Evolutionary conservation across 306 rosid species (phyloP).

Genomic region (apple (Malus domestica)): ASM211411v1 NC_041798.1:229001-229500

Average conservation of each 20-base stretch:
- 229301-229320: not conserved
- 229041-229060: not conserved
- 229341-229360: too few relatives aligned
- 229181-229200: not conserved
- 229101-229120: not conserved
- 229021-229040: not conserved
- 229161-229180: too few relatives aligned
- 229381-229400: conserved; percentile 46
- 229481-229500: not conserved
- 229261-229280: not conserved
- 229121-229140: not conserved
- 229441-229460: conserved; percentile 62
- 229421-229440: conserved; percentile 84
- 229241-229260: too few relatives aligned
- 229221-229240: not conserved
- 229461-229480: not conserved
- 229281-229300: not conserved
- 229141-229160: not conserved
- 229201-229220: not conserved
- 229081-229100: not conserved
- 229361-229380: conserved; percentile 65
- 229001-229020: not conserved
- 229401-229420: conserved; percentile 84
- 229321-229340: not conserved
- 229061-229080: not conserved